Evolutionary conservation across 83 land plant genomes (phyloP).

Genomic region (Picea abies): DNA sequence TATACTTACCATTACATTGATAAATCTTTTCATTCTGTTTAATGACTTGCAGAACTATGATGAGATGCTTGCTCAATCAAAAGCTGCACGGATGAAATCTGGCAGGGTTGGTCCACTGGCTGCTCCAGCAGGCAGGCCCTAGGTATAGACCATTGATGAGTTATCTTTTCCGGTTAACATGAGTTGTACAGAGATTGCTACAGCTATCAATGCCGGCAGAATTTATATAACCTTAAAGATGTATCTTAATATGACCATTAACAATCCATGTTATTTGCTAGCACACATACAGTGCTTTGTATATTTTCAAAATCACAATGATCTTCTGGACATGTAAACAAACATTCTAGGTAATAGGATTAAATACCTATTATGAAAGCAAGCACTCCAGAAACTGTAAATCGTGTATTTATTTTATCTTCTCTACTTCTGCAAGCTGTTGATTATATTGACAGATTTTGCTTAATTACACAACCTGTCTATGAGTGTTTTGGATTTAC

Average conservation of each 20-base stretch:
- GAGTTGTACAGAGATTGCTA: neutral
- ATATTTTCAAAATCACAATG: neutral
- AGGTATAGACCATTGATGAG: neutral
- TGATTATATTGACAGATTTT: too few relatives aligned
- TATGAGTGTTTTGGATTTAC: too few relatives aligned
- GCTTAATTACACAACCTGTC: too few relatives aligned
- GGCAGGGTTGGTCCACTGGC: constrained; percentile 53
- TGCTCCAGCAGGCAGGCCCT: constrained; percentile 42
- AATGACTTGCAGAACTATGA: constrained; percentile 61
- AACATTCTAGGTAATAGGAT: neutral
- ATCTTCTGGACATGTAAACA: neutral
- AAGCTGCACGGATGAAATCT: constrained; percentile 44
- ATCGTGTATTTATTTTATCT: too few relatives aligned
- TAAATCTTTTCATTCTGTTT: neutral
- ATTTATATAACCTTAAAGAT: neutral
- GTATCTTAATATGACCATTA: neutral
- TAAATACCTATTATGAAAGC: neutral
- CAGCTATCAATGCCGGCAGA: neutral
- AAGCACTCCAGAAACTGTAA: neutral
- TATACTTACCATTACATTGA: neutral
- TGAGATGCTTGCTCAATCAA: constrained; percentile 70
- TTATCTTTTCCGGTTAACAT: neutral
- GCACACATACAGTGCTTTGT: neutral
- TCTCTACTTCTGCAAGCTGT: too few relatives aligned
- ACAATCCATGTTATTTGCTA: neutral